phyloP scores from a whole-genome alignment of 805 yeast species.

The Candida xyloterini region DNA sequence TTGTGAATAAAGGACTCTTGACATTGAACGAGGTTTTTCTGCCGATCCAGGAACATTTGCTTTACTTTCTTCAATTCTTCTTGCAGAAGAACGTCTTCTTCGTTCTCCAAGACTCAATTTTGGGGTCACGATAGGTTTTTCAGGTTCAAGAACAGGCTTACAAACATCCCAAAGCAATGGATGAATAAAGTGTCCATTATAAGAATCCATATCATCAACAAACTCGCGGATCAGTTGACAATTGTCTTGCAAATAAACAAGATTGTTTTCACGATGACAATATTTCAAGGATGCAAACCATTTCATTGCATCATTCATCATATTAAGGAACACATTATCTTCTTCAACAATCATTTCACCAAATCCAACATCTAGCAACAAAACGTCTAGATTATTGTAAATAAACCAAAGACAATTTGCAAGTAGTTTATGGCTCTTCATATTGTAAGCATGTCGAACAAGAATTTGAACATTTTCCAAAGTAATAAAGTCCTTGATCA shows the following conservation, averaged over 20 bases:
- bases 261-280: constrained; percentile 26
- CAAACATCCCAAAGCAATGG: constrained; percentile 29
- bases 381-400: constrained; percentile 58
- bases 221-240: constrained; percentile 30
- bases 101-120: constrained; percentile 14
- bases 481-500: constrained; percentile 51
- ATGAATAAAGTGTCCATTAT: constrained; percentile 42
- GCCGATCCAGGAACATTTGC: constrained; percentile 23
- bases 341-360: constrained; percentile 29
- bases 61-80: constrained; percentile 22
- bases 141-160: constrained; percentile 22
- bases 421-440: constrained; percentile 53
- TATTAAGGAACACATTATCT: constrained; percentile 13
- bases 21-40: constrained; percentile 12
- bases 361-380: constrained; percentile 48
- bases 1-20: constrained; percentile 5
- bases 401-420: constrained; percentile 66
- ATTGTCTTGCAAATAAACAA: constrained; percentile 21
- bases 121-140: constrained; percentile 6
- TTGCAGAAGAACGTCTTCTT: constrained; percentile 25
- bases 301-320: constrained; percentile 34
- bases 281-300: constrained; percentile 34
- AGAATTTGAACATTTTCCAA: constrained; percentile 60
- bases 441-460: constrained; percentile 49
- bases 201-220: constrained; percentile 32